Percentiles rank a stretch among this genome's conserved stretches.
Conservation (phyloP, 2,329 filamentous ascomycete genomes). For the Beauveria brongniartii region DNA sequence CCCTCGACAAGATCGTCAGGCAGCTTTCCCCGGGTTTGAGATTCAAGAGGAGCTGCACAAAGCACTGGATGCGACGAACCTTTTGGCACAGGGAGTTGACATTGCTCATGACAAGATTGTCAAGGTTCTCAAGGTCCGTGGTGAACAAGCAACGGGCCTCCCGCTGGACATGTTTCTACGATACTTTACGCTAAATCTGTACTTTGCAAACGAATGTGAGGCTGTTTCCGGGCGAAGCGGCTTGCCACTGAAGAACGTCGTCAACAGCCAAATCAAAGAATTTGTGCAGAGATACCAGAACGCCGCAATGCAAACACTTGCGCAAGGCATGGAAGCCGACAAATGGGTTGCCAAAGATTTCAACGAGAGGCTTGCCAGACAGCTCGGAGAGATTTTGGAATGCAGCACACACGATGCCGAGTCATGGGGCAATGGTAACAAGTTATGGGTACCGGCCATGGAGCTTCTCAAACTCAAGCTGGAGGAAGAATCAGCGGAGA, state of each 20-base stretch:
- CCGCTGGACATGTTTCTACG: conserved; percentile 64
- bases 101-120: conserved; percentile 69
- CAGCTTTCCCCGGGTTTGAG: conserved; percentile 29
- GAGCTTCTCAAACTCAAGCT: conserved; percentile 28
- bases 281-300: conserved; percentile 68
- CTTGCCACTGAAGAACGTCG: conserved; percentile 65
- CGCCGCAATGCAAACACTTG: conserved; percentile 63
- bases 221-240: conserved; percentile 74
- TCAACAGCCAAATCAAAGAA: conserved; percentile 74
- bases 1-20: conserved; percentile 31
- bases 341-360: conserved; percentile 76
- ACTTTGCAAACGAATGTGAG: conserved; percentile 82
- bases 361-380: conserved; percentile 47
- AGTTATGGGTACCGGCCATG: conserved; percentile 47
- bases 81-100: conserved; percentile 74
- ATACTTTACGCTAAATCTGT: conserved; percentile 73
- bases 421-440: conserved; percentile 55
- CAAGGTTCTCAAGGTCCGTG: conserved; percentile 68
- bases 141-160: conserved; percentile 62
- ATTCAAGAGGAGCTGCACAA: conserved; percentile 70
- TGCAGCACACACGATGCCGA: conserved; percentile 63
- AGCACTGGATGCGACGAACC: conserved; percentile 66
- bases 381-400: conserved; percentile 58
- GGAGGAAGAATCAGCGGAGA: conserved; percentile 27
- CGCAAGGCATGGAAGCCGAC: conserved; percentile 70